Base-by-base conservation (phyloP, 495 filamentous ascomycete species). In the Thermothielavioides terrestris region DNA sequence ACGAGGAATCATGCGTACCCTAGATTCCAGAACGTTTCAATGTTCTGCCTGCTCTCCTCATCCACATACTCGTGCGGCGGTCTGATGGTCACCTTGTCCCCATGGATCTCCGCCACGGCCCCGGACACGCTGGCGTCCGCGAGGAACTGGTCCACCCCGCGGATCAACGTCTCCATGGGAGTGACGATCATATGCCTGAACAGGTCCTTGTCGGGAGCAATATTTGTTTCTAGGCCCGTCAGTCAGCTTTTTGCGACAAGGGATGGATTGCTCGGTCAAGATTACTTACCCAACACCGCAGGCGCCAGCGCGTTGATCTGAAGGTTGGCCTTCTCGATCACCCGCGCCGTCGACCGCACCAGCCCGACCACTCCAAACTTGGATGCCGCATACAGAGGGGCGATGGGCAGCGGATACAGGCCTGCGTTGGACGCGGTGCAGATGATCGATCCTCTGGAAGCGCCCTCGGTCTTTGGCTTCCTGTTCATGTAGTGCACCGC, bases 341-440 rank as follows among this genome's bases (percentile, higher is more conserved):
- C 39, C 23, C 50, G 46, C 6, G 66, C 71, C 2, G 74, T 60
- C 0, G 75, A 77, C 17, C 77, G 64, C 4, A 79, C 77, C 1
- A 79, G 63, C 3, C 71, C 71, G 15, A 79, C 59, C 2, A 81
- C 62, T 14, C 66, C 78, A 28, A 68, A 61, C 52, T 81, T 81
- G 18, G 72, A 68, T 11, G 69, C 64, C 1, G 72, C 68, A 46
- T 81, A 81, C 2, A 79, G 45, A 3, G 78, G 78, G 4, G 75
- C 72, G n/a, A 73, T 66, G 2, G 77, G 73, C 49, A 81, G 77
- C 0, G 76, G 68, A 42, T 81, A 79, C 7, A 79, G 38, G 1
- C 77, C 77, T 6, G 74, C 77, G 59, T 78, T 79, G 3, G 75
- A 78, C 0, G 76, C 70, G 2, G 77, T 79, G 63, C 77, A 81